Base-by-base conservation (phyloP, 768 basidiomycete genomes). In the Strobilomyces echinocephalus region DNA sequence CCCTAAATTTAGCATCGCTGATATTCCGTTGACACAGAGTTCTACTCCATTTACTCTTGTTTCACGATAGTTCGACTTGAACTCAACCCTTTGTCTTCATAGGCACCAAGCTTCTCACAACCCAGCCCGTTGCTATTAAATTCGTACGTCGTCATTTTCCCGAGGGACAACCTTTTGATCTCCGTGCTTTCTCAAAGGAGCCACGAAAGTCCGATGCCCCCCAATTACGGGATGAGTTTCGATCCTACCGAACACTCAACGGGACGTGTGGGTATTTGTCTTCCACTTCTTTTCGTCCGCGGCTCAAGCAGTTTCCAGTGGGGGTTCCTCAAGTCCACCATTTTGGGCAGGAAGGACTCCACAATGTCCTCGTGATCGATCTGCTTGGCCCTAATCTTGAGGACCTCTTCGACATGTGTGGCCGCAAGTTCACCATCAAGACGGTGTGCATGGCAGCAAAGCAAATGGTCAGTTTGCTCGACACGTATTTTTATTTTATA, bases 391-490 rank as follows among this genome's bases (percentile, higher is more conserved):
- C 95, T 20, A 95, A 94, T 63, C 75, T 99, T 41, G 95, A 99
- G 73, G 95, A 99, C 68, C 79, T 99, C 33, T 98, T 99, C 67
- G 95, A 98, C 73, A 94, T 97, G 92, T 98, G 95, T 69, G 84
- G 87, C n/a, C 87, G 95, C 60, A 97, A 97, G 74, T 99, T 98
- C 74, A 83, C 83, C 49, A 85, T 95, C 71, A 99, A 99, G 81
- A 98, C 95, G 0, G 95, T 97, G 26, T 97, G 93, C 68, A 93
- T 99, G 95, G 89, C 91, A 48, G 97, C 97, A 16, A 97, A 90
- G 72, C 97, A 99, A 72, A 99, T 98, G 95, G 95, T 95, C 58
- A 70, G 84, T 58, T 1, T 4, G 41, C 39, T 41, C 8, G 33
- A 20, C 18, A 38, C 30, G n/a, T 45, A 21, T 46, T 2, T 56